phyloP scores from a whole-genome alignment of 768 basidiomycete species.

The Suillus subalutaceus region DNA sequence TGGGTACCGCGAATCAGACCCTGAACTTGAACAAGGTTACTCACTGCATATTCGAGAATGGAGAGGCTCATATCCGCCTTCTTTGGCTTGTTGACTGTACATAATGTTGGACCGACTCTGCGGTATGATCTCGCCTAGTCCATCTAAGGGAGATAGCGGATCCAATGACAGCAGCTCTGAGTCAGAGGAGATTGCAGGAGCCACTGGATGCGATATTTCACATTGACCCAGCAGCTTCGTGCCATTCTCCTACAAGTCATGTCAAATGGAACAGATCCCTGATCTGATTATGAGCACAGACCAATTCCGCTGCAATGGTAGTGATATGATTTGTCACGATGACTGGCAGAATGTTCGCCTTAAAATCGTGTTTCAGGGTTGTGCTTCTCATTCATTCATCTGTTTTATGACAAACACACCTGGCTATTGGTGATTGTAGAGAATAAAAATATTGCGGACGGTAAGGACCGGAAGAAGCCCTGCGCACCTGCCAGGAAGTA shows the following conservation, averaged over 20 bases:
- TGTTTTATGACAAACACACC: constrained; percentile 29
- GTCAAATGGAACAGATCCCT: constrained; percentile 6
- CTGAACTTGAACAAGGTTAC: constrained; percentile 30
- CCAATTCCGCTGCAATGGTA: constrained; percentile 92
- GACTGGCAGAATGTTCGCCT: constrained; percentile 84
- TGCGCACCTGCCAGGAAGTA: constrained; percentile 90
- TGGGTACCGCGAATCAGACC: constrained; percentile 11
- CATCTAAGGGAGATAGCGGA: constrained; percentile 53
- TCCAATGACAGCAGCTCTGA: constrained; percentile 37
- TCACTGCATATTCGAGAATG: constrained; percentile 64
- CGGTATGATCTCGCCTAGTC: constrained; percentile 50
- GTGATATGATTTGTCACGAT: constrained; percentile 94
- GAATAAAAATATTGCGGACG: constrained; percentile 93
- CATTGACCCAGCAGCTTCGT: constrained; percentile 86
- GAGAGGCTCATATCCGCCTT: constrained; percentile 53
- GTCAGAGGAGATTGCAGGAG: constrained; percentile 30
- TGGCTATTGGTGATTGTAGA: constrained; percentile 88
- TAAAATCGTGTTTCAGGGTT: constrained; percentile 21
- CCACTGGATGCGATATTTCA: constrained; percentile 87
- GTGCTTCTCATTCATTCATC: constrained; percentile 8
- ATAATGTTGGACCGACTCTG: constrained; percentile 58
- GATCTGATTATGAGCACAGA: constrained; percentile 29
- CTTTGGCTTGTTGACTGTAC: constrained; percentile 61
- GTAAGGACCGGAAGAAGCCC: constrained; percentile 88
- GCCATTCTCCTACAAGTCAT: constrained; percentile 63